Evolutionary conservation across 768 basidiomycete species (phyloP).

Genomic region (Tulasnella sp.): DNA sequence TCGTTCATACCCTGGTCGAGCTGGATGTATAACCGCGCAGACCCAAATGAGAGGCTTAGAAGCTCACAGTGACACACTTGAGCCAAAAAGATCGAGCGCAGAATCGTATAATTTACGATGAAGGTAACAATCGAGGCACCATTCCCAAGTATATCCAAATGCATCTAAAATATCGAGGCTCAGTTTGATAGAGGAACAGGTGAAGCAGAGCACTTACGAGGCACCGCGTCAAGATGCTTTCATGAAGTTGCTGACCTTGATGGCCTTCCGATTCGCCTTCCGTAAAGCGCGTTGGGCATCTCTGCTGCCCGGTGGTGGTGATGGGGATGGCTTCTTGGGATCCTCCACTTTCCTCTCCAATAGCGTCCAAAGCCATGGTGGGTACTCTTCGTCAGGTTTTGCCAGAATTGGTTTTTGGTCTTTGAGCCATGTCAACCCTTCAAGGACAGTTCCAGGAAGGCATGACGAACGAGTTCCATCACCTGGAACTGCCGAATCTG

Average conservation of each 20-base stretch:
- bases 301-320: conserved; percentile 34
- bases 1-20: no score
- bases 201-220: no score
- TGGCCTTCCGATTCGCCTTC: conserved; percentile 49
- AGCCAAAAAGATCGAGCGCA: not conserved
- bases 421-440: conserved; percentile 76
- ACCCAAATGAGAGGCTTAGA: no score
- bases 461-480: conserved; percentile 42
- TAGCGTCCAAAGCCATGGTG: conserved; percentile 79
- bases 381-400: conserved; percentile 71
- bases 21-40: no score
- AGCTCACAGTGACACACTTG: no score
- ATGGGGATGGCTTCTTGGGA: conserved; percentile 37
- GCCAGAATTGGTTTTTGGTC: conserved; percentile 68
- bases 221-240: no score
- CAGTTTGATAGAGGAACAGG: no score
- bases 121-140: not conserved
- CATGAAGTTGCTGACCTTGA: conserved; percentile 81
- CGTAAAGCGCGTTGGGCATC: conserved; percentile 39
- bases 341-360: conserved; percentile 42
- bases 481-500: not conserved
- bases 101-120: not conserved
- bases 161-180: no score
- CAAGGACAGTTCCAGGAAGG: conserved; percentile 57
- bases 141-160: no score